Percentiles rank a stretch among this genome's conserved stretches.
phyloP scores from a whole-genome alignment of 257 asterid genomes.

The Scutellaria minor region DNA sequence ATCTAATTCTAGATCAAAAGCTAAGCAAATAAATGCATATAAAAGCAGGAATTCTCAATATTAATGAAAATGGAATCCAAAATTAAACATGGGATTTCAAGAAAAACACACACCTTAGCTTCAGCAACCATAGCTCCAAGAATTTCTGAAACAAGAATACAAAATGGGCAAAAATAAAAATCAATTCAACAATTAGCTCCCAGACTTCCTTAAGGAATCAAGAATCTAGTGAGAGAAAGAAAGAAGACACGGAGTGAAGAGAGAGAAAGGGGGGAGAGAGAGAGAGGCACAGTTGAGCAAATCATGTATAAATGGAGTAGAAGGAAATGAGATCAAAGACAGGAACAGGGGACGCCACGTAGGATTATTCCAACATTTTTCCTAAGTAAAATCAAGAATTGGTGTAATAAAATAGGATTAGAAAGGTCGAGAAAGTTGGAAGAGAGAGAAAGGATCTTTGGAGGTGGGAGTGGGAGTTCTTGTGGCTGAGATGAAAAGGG shows the following conservation, averaged over 20 bases:
- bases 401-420: constrained; percentile 34
- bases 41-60: background rate
- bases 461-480: constrained; percentile 34
- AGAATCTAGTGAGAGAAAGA: constrained; percentile 21
- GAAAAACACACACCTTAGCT: constrained; percentile 52
- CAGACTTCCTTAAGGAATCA: constrained; percentile 24
- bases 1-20: constrained; percentile 30
- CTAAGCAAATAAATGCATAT: constrained; percentile 17
- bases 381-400: background rate
- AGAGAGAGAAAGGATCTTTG: constrained; percentile 35
- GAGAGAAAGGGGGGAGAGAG: constrained; percentile 12
- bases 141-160: constrained; percentile 6
- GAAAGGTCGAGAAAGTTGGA: constrained; percentile 58
- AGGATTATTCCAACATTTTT: constrained; percentile 38
- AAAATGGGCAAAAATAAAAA: constrained; percentile 25
- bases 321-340: constrained; percentile 18
- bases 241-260: background rate
- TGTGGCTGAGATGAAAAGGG: constrained; percentile 66
- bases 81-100: background rate
- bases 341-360: constrained; percentile 46
- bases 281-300: constrained; percentile 25
- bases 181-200: constrained; percentile 24
- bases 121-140: constrained; percentile 63
- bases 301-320: constrained; percentile 38
- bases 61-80: background rate